phyloP scores from a whole-genome alignment of 2,329 filamentous ascomycete genomes.

The Grosmannia huntii region DNA sequence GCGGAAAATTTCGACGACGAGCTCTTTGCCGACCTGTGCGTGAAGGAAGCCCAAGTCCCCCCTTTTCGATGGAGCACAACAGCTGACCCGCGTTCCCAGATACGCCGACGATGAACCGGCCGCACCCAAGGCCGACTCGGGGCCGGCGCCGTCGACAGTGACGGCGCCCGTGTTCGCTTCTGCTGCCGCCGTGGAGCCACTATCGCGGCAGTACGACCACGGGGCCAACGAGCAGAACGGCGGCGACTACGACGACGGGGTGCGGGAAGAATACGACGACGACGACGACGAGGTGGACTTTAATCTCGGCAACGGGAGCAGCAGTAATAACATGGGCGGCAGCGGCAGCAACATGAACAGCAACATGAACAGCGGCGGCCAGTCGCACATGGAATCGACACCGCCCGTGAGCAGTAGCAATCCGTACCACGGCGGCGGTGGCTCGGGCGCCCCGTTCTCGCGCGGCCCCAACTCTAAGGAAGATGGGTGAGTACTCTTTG shows the following conservation, averaged over 20 bases:
- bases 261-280: conserved; percentile 29
- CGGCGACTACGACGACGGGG: conserved; percentile 14
- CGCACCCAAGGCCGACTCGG: conserved; percentile 14
- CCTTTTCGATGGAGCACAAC: not conserved
- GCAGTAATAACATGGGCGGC: conserved; percentile 15
- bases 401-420: conserved; percentile 16
- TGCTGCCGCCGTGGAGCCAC: not conserved
- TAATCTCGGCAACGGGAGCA: conserved; percentile 31
- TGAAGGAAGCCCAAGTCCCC: conserved; percentile 13
- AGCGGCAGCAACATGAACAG: conserved; percentile 12
- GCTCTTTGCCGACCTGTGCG: conserved; percentile 83
- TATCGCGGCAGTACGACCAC: conserved; percentile 13
- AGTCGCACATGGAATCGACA: conserved; percentile 1
- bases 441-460: conserved; percentile 13
- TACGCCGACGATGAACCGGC: conserved; percentile 50
- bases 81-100: conserved; percentile 22
- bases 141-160: not conserved
- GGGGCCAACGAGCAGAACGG: conserved; percentile 14
- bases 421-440: not conserved
- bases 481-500: conserved; percentile 60
- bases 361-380: conserved; percentile 11
- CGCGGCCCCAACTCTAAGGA: conserved; percentile 65
- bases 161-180: not conserved
- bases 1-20: conserved; percentile 72
- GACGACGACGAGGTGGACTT: conserved; percentile 44